Percentiles rank a stretch among this genome's conserved stretches.
Conservation (phyloP, 768 basidiomycete genomes). For the Trametes punicea region DNA sequence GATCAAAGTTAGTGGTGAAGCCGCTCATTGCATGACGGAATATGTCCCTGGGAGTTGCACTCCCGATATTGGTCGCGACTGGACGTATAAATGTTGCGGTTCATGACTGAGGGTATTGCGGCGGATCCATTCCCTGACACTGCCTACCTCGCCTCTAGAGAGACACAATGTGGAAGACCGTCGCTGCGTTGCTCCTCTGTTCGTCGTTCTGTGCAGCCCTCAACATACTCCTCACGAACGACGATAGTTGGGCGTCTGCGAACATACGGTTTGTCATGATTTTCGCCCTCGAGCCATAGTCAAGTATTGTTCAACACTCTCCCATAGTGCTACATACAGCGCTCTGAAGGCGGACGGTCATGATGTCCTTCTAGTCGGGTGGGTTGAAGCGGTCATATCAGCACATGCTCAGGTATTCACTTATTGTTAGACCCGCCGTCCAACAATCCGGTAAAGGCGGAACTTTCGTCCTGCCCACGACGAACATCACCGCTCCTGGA, state of each 20-base stretch:
- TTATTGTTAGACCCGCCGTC: constrained; percentile 26
- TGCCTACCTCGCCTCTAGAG: background rate
- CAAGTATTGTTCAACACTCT: background rate
- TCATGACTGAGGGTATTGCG: no score
- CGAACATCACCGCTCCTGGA: constrained; percentile 31
- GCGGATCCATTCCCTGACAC: no score
- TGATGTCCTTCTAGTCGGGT: constrained; percentile 31
- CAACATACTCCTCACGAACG: constrained; percentile 33
- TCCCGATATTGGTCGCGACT: background rate
- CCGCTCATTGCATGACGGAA: background rate
- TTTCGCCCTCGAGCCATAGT: no score
- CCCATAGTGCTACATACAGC: constrained; percentile 27
- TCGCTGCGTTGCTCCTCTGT: constrained; percentile 7
- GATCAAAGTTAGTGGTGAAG: no score
- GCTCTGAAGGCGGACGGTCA: constrained; percentile 29
- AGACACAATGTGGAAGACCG: constrained; percentile 4
- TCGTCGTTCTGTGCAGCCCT: constrained; percentile 19
- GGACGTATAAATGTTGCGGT: background rate
- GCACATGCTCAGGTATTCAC: background rate
- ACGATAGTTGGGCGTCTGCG: constrained; percentile 35
- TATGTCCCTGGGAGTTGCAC: background rate
- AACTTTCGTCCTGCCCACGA: constrained; percentile 29
- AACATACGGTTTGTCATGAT: constrained; percentile 28
- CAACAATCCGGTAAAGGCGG: constrained; percentile 34
- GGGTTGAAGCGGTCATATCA: background rate